Evolutionary conservation across 345 rosid species (phyloP).

Genomic region (Corymbia maculata): DNA sequence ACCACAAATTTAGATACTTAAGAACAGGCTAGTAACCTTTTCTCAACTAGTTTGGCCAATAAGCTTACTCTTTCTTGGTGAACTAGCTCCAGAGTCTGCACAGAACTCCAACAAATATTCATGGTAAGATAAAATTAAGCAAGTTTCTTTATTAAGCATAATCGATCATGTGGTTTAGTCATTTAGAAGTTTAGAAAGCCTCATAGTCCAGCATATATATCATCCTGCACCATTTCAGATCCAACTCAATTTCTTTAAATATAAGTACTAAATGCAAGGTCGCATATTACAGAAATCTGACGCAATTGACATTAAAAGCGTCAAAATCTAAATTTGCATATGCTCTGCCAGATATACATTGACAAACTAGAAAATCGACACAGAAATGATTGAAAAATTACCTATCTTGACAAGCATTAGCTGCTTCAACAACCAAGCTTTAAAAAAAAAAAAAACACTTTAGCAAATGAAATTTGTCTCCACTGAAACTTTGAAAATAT

Average conservation of each 20-base stretch:
- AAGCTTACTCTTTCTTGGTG: conserved; percentile 45
- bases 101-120: neutral
- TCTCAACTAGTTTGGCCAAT: conserved; percentile 32
- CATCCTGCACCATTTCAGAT: neutral
- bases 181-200: neutral
- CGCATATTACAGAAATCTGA: neutral
- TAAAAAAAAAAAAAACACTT: neutral
- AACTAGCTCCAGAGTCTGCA: conserved; percentile 52
- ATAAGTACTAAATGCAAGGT: neutral
- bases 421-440: neutral
- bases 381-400: neutral
- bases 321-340: neutral
- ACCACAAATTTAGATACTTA: neutral
- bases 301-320: neutral
- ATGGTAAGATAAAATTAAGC: neutral
- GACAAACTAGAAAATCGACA: neutral
- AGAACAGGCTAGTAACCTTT: conserved; percentile 31
- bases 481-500: neutral
- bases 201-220: neutral
- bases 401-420: neutral
- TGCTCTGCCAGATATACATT: neutral
- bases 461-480: neutral
- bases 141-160: neutral
- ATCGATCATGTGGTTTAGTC: neutral
- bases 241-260: neutral